Conservation (phyloP, 2,329 filamentous ascomycete species). For the Sphaerulina populicola region DNA sequence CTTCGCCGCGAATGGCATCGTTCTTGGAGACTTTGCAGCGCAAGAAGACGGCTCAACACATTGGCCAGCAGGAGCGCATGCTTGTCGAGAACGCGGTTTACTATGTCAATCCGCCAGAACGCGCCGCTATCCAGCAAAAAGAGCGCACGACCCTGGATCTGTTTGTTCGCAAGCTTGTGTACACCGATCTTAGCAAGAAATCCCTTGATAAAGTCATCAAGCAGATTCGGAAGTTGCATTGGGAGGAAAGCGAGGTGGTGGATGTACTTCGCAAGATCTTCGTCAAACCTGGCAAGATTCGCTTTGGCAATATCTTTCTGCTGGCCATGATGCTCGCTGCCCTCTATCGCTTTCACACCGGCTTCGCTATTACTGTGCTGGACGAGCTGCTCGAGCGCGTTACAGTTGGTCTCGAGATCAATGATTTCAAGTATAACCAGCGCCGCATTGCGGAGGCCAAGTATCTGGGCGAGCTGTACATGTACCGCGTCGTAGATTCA, state of each 20-base stretch:
- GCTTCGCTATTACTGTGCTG: conserved; percentile 83
- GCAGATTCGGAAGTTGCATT: conserved; percentile 89
- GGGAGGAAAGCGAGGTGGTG: conserved; percentile 87
- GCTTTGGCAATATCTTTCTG: conserved; percentile 92
- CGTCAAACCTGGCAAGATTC: conserved; percentile 92
- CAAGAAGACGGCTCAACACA: conserved; percentile 91
- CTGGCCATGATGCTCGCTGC: conserved; percentile 82
- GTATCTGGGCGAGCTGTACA: conserved; percentile 92
- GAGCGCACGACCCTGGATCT: conserved; percentile 88
- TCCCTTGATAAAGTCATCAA: conserved; percentile 91
- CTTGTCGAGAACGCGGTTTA: conserved; percentile 97
- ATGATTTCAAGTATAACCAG: conserved; percentile 97
- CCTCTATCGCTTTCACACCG: conserved; percentile 82
- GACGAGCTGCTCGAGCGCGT: conserved; percentile 87
- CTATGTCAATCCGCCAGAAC: conserved; percentile 90
- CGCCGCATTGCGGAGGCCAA: conserved; percentile 91
- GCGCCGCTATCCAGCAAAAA: conserved; percentile 91
- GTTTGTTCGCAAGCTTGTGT: conserved; percentile 86
- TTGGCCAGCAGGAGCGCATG: conserved; percentile 94
- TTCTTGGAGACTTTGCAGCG: conserved; percentile 92
- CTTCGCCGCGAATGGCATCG: conserved; percentile 81
- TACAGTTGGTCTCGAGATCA: conserved; percentile 78
- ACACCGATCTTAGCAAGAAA: conserved; percentile 86
- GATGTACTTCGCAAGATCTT: conserved; percentile 80
- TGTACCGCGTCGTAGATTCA: conserved; percentile 93